Conservation (phyloP, 306 rosid genomes). For the Sophora flavescens region DNA sequence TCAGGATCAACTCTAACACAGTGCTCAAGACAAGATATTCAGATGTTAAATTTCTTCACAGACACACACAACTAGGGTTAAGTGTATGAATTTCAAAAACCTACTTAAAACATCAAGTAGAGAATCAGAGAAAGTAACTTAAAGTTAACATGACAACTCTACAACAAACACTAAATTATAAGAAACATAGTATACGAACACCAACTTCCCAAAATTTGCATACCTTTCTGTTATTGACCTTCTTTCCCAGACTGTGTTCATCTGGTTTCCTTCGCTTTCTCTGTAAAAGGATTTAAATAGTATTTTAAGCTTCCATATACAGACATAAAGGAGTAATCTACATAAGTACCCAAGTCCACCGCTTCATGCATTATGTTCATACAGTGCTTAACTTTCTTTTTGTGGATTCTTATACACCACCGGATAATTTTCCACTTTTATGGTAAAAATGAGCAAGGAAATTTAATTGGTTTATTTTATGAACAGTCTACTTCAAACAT, state of each 20-base stretch:
- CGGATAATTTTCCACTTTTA: not conserved
- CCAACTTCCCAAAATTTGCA: constrained; percentile 42
- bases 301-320: constrained; percentile 47
- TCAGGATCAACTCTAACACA: not conserved
- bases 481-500: constrained; percentile 1
- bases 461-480: constrained; percentile 31
- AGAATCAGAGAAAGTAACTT: constrained; percentile 28
- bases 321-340: constrained; percentile 7
- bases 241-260: constrained; percentile 76
- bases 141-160: constrained; percentile 29
- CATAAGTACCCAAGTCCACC: constrained; percentile 4
- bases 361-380: constrained; percentile 17
- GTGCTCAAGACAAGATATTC: not conserved
- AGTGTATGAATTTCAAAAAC: not conserved
- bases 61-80: not conserved
- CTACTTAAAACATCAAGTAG: constrained; percentile 30
- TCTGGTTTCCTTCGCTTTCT: constrained; percentile 96
- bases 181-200: constrained; percentile 23
- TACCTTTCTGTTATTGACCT: constrained; percentile 84
- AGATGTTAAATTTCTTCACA: not conserved
- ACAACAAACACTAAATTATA: constrained; percentile 32
- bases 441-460: constrained; percentile 18
- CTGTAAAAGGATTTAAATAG: constrained; percentile 59
- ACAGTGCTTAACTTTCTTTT: constrained; percentile 13
- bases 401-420: not conserved